These are phyloP conservation scores for Dioscorea cayenensis DNA, from an alignment of 116 monocot genomes.

Conservation along the genomic window DNA sequence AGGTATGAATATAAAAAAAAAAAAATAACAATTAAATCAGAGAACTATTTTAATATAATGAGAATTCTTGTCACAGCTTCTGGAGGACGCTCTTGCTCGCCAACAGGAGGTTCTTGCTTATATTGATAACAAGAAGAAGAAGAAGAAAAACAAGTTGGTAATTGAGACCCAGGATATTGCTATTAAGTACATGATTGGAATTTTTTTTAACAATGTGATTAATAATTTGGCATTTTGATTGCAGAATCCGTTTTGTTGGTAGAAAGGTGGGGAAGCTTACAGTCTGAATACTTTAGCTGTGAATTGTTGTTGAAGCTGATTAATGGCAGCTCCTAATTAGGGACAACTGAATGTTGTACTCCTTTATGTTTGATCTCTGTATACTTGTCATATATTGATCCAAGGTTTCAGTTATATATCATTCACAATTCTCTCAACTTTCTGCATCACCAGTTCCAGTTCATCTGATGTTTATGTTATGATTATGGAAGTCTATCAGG, in stretches of 20 bases:
- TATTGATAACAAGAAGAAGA: conserved; percentile 61
- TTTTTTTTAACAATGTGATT: not conserved
- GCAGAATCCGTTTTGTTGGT: conserved; percentile 47
- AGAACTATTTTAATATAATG: no score
- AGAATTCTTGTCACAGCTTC: conserved; percentile 30
- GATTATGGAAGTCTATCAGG: no score
- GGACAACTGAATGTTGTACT: not conserved
- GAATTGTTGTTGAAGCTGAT: not conserved
- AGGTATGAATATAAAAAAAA: conserved; percentile 33
- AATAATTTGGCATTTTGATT: conserved; percentile 2
- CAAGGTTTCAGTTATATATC: conserved; percentile 10
- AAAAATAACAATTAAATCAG: no score
- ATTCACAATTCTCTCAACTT: not conserved
- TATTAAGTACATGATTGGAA: no score
- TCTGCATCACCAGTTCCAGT: not conserved
- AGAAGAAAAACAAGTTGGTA: conserved; percentile 35
- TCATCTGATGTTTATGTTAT: no score
- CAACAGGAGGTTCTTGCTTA: conserved; percentile 68
- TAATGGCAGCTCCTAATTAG: not conserved
- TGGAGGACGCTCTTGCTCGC: conserved; percentile 46
- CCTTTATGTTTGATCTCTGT: not conserved
- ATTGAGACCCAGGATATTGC: not conserved
- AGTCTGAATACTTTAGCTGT: no score
- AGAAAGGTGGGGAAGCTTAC: conserved; percentile 1
- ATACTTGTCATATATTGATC: conserved; percentile 2